phyloP scores from a whole-genome alignment of 352 stramenopile species.

The Pythium guiyangense region DNA sequence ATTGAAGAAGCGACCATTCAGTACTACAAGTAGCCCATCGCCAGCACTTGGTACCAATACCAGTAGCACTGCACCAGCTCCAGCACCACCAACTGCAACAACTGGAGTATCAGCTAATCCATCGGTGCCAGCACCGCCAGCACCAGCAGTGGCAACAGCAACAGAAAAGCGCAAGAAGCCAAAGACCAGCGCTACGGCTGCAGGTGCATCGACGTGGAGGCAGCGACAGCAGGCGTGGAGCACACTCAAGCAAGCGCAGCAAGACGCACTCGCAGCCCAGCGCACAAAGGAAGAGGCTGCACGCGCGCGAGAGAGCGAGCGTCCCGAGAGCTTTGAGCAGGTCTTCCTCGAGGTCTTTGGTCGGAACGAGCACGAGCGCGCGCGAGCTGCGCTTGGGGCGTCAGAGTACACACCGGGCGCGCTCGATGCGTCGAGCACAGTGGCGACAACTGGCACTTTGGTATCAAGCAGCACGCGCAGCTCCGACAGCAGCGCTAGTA shows the following conservation, averaged over 20 bases:
- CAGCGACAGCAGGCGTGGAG: conserved; percentile 23
- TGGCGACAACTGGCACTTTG: background rate
- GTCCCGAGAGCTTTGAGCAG: conserved; percentile 41
- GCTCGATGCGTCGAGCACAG: background rate
- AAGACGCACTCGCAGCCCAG: background rate
- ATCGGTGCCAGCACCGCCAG: background rate
- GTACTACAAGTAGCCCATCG: background rate
- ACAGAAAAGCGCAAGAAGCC: background rate
- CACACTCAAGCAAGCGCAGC: background rate
- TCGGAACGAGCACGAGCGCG: conserved; percentile 18
- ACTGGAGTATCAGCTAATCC: background rate
- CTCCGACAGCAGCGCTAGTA: background rate
- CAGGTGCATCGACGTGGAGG: conserved; percentile 10
- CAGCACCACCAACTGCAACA: conserved; percentile 1
- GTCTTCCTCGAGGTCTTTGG: conserved; percentile 52
- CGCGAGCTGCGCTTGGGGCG: background rate
- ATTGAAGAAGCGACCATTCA: conserved; percentile 13
- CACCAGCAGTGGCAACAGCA: background rate
- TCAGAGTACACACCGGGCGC: conserved; percentile 11
- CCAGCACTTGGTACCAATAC: background rate
- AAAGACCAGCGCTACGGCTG: background rate
- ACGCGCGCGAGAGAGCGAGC: conserved; percentile 4
- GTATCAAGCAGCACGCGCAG: background rate
- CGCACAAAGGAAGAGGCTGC: background rate
- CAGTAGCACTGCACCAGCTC: background rate